Evolutionary conservation across 2,329 filamentous ascomycete species (phyloP).

Genomic region (Niveomyces coronatus): DNA sequence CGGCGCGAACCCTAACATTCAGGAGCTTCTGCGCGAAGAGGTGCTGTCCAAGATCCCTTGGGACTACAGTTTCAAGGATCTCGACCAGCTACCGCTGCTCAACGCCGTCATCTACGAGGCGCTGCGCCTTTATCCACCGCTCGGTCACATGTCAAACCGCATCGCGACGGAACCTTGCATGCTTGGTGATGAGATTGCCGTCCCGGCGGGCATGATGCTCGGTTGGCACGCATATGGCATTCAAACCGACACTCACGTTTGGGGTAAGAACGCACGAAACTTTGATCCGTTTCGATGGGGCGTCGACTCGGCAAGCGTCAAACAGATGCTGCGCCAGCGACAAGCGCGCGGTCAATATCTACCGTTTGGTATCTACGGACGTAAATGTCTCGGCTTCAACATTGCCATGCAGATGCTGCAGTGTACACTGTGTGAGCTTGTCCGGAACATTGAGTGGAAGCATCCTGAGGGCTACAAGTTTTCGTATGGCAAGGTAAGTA

Average conservation of each 20-base stretch:
- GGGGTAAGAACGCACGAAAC: background rate
- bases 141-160: constrained; percentile 1
- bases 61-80: background rate
- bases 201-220: constrained; percentile 1
- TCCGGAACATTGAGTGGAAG: constrained; percentile 6
- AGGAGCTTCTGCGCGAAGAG: background rate
- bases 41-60: background rate
- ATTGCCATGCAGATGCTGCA: constrained; percentile 4
- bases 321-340: constrained; percentile 1
- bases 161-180: background rate
- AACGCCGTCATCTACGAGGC: constrained; percentile 4
- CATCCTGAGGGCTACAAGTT: constrained; percentile 2
- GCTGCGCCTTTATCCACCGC: constrained; percentile 6
- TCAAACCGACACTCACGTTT: constrained; percentile 2
- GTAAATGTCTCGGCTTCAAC: constrained; percentile 1
- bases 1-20: background rate
- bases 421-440: constrained; percentile 2
- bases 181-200: background rate
- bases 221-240: constrained; percentile 5
- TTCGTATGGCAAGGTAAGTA: constrained; percentile 4
- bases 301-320: background rate
- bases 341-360: constrained; percentile 4
- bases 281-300: constrained; percentile 6
- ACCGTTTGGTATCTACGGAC: constrained; percentile 1
- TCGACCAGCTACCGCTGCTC: background rate